phyloP scores from a whole-genome alignment of 1,139 yeast genomes.

The Suhomyces bribrorum region DNA sequence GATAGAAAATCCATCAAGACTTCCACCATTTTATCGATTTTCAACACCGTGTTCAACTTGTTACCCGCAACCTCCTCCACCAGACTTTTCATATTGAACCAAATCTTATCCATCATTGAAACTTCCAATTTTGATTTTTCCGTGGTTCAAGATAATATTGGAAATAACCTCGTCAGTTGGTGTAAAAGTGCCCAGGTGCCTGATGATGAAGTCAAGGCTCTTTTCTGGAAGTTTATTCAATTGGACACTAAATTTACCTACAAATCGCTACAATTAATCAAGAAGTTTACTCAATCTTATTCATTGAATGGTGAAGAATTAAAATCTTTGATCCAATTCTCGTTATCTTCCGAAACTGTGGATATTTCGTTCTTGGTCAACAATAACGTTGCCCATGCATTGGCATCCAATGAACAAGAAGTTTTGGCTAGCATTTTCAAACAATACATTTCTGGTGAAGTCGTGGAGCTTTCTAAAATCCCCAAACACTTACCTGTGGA shows the following conservation, averaged over 20 bases:
- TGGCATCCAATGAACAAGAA: conserved; percentile 20
- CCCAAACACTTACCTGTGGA: conserved; percentile 23
- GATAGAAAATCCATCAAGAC: conserved; percentile 50
- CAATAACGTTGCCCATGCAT: conserved; percentile 39
- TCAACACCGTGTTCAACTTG: conserved; percentile 48
- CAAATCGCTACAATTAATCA: conserved; percentile 39
- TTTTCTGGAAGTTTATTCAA: conserved; percentile 43
- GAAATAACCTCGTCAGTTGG: conserved; percentile 41
- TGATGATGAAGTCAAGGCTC: conserved; percentile 28
- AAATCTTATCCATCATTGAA: conserved; percentile 36
- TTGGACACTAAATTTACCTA: conserved; percentile 35
- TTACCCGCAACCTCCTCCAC: conserved; percentile 36
- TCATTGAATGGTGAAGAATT: conserved; percentile 31
- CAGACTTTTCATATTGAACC: conserved; percentile 35
- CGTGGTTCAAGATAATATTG: conserved; percentile 39
- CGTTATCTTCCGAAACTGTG: conserved; percentile 43
- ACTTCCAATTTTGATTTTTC: conserved; percentile 35
- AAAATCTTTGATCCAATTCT: conserved; percentile 35
- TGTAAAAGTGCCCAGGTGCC: conserved; percentile 27
- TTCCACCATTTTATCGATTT: conserved; percentile 44
- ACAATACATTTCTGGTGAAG: conserved; percentile 41
- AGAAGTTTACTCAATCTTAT: conserved; percentile 34
- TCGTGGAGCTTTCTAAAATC: conserved; percentile 17
- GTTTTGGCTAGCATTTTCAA: conserved; percentile 31
- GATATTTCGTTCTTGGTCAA: conserved; percentile 49